Base-by-base conservation (phyloP, 2,329 filamentous ascomycete genomes). In the Dendryphion nanum region DNA sequence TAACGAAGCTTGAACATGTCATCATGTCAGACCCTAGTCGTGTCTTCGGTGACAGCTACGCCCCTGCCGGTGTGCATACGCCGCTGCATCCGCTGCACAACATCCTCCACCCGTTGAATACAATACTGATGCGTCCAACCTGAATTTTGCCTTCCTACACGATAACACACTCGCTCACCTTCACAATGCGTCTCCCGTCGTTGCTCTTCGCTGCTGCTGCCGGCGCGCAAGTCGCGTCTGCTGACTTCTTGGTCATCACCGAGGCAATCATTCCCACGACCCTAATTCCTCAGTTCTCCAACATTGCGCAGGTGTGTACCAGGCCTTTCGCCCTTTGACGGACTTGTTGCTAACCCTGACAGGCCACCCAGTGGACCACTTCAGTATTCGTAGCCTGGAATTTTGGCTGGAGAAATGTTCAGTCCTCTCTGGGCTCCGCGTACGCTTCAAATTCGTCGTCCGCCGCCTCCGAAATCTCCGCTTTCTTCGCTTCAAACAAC, bases 241-340 rank as follows among this genome's bases (percentile, higher is more conserved):
- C 28, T 12, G 36, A 38, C 30, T 38, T 38, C 18, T 15, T 33
- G 8, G 18, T 33, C 19, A 16, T 33, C 6, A 38, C 36, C 2
- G 30, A 33, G 16, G 17, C 30, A 13, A n/a, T 21, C 4, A 14
- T 33, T 13, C 19, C 36, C 8, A 26, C 19, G 5, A 38, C 30
- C 23, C 21, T 38, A 10, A 21, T 6, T 10, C 29, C 29, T 10
- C 23, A 26, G 23, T 26, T 26, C n/a, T 26, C 23, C 5, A 18
- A 33, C 14, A 33, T 7, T 7, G 30, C 8, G 8, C 7, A 5
- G 7, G 30, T 33, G 19, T 18, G 8, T 7, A 8, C 10, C 6
- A 10, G 18, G 5, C 18, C 33, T 5, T 6, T 16, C 10, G 14
- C 5, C 26, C 7, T 16, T 14, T 18, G 16, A 26, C n/a, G 23